A percentile compares a stretch with the other conserved stretches of the same genome.
These are phyloP conservation scores for Cicer pinnatifidum DNA, from an alignment of 306 rosid species.

Conservation along the genomic window DNA sequence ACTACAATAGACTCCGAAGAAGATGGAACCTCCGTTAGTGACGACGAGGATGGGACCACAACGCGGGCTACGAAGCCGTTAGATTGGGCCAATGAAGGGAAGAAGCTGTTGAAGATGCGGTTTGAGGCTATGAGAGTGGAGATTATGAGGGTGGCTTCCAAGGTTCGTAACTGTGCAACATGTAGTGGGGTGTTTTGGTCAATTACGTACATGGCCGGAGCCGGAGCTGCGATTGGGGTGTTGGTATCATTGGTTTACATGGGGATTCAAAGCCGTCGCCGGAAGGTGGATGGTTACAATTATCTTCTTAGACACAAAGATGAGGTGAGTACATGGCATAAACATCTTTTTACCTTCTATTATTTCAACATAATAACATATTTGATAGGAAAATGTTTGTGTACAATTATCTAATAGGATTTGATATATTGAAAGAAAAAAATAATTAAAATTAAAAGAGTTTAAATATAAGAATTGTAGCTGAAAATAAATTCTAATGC, in stretches of 20 bases:
- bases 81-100: constrained; percentile 42
- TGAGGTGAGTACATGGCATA: constrained; percentile 50
- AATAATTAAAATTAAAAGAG: too few species aligned
- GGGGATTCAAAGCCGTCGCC: constrained; percentile 47
- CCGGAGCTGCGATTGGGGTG: constrained; percentile 35
- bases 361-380: too few species aligned
- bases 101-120: constrained; percentile 47
- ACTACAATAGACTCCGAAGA: neutral
- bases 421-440: too few species aligned
- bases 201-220: constrained; percentile 48
- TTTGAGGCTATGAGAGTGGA: constrained; percentile 46
- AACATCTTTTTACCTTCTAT: neutral
- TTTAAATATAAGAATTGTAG: too few species aligned
- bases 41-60: neutral
- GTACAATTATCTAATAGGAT: too few species aligned
- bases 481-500: too few species aligned
- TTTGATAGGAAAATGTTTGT: too few species aligned
- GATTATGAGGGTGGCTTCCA: constrained; percentile 37
- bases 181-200: constrained; percentile 52
- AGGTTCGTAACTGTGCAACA: constrained; percentile 34
- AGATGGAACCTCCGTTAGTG: constrained; percentile 11
- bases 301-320: constrained; percentile 59
- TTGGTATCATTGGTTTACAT: constrained; percentile 38
- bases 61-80: neutral
- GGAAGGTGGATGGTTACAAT: constrained; percentile 38